Base-by-base conservation (phyloP, 2,329 filamentous ascomycete genomes). In the Colletotrichum tamarilloi region DNA sequence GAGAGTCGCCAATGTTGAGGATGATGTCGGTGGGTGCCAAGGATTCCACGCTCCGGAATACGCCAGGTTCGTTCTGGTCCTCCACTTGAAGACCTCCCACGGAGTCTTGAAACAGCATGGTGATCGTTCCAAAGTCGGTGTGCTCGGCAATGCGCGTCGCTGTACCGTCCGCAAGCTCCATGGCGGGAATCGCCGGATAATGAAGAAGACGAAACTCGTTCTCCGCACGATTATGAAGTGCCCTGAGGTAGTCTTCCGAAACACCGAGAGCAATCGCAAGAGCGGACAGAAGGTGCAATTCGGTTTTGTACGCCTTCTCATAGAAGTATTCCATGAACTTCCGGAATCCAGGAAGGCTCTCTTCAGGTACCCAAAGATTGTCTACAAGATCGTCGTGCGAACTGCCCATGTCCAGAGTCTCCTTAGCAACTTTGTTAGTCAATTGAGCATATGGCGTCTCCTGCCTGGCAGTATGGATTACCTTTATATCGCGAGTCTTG, bases 291-390 rank as follows among this genome's bases (percentile, higher is more conserved):
- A 83, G 68, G 26, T 78, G 72, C 24, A 78, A 75, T 16, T 79
- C 78, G 9, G 81, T 72, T 4, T 72, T 49, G 58, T 80, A 79
- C 52, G 80, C 80, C 7, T 76, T 67, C 68, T 78, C 79, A 73
- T 82, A 84, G 75, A 83, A 80, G 2, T 59, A 35, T 2, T 74
- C 75, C 59, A 81, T 75, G 72, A 81, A 81, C 0, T 30, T 14
- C 1, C 79, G 77, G 75, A 85, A 85, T 1, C 83, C 82, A 0
- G 82, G 82, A 5, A 85, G 76, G n/a, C 75, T 75, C 4, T 79
- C 75, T 8, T 84, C 82, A 0, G 82, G 80, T 0, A 79, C 75
- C 84, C 84, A 86, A 65, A 84, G 82, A 75, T 85, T 86, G 52
- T 42, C 53, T n/a, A 55, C 62, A 42, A 67, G 35, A n/a, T 67